A percentile compares a stretch with the other conserved stretches of the same genome.
Conservation (phyloP, 345 rosid genomes). For the Populus deltoides region DNA sequence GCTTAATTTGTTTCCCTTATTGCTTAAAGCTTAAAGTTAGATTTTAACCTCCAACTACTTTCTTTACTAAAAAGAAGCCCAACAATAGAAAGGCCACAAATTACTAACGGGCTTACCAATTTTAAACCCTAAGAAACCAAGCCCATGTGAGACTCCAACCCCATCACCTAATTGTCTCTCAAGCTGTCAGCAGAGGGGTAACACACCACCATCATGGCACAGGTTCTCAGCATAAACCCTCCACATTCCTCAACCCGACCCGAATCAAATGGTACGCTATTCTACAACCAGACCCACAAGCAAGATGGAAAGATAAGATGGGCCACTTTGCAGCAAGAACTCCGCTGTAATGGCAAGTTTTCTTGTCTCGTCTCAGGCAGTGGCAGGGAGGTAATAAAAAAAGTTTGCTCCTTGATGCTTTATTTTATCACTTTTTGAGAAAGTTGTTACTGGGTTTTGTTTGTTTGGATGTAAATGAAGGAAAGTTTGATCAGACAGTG, state of each 20-base stretch:
- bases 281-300: not conserved
- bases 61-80: no score
- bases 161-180: not conserved
- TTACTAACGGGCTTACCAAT: not conserved
- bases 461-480: not conserved
- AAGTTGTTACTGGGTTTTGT: not conserved
- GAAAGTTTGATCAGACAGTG: not conserved
- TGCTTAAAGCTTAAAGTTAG: no score
- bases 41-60: no score
- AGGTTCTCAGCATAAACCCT: conserved; percentile 40
- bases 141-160: not conserved
- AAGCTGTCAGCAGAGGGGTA: not conserved
- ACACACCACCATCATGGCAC: conserved; percentile 39
- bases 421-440: not conserved
- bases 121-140: not conserved
- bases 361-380: conserved; percentile 73
- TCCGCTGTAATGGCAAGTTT: conserved; percentile 53
- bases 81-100: not conserved
- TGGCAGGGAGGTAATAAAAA: conserved; percentile 51
- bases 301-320: conserved; percentile 29
- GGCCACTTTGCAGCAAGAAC: conserved; percentile 37
- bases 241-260: conserved; percentile 26
- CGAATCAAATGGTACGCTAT: conserved; percentile 13
- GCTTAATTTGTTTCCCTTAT: no score
- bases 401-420: not conserved